Conservation (phyloP, 2,329 filamentous ascomycete species). For the Colletotrichum sansevieriae region DNA sequence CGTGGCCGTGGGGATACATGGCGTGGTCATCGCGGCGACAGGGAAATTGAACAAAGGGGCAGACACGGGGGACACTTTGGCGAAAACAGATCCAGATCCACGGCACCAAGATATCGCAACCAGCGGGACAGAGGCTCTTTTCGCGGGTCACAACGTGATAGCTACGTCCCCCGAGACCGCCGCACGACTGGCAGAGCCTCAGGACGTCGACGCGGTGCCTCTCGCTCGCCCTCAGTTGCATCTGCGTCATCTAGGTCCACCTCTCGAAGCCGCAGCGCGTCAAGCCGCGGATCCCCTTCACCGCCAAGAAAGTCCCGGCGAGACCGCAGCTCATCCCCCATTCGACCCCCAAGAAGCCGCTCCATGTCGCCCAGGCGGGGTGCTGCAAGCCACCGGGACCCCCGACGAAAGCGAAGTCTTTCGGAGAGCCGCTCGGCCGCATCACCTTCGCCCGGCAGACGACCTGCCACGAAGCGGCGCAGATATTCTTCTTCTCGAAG, state of each 20-base stretch:
- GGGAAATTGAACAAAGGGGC: conserved; percentile 59
- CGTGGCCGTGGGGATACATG: conserved; percentile 67
- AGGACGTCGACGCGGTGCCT: conserved; percentile 55
- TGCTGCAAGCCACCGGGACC: conserved; percentile 43
- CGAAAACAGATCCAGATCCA: conserved; percentile 62
- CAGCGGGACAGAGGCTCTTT: conserved; percentile 58
- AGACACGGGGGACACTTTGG: conserved; percentile 60
- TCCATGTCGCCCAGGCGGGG: conserved; percentile 53
- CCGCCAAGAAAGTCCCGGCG: conserved; percentile 52
- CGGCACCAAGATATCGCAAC: conserved; percentile 58
- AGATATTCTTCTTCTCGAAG: conserved; percentile 64
- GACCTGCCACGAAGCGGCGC: conserved; percentile 62
- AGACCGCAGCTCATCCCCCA: conserved; percentile 47
- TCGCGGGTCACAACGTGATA: conserved; percentile 58
- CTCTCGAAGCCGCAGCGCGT: conserved; percentile 51
- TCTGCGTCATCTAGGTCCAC: conserved; percentile 49
- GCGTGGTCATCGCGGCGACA: conserved; percentile 66
- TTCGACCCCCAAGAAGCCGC: conserved; percentile 53
- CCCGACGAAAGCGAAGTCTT: conserved; percentile 44
- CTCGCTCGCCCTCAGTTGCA: conserved; percentile 51
- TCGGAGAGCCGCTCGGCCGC: conserved; percentile 47
- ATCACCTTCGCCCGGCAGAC: conserved; percentile 53
- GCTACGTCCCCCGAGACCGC: conserved; percentile 65
- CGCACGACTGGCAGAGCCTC: conserved; percentile 56
- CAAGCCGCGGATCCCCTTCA: conserved; percentile 50